Conservation (phyloP, 345 rosid species). For the Citrus cavaleriei region DNA sequence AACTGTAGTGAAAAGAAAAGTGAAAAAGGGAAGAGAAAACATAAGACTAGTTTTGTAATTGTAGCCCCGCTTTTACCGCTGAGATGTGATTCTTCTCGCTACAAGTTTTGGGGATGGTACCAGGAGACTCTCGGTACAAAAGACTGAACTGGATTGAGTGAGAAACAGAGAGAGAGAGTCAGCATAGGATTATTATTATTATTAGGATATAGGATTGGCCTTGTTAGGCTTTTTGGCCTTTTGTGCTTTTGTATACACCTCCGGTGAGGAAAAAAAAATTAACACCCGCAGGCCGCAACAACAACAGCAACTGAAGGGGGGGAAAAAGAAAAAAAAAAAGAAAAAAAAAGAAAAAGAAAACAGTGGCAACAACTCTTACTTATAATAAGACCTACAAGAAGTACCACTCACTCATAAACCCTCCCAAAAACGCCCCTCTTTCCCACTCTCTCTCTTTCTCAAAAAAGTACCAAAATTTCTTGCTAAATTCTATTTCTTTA, state of each 20-base stretch:
- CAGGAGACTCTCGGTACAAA: constrained; percentile 4
- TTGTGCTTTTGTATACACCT: constrained; percentile 32
- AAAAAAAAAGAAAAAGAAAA: not conserved
- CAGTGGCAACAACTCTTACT: constrained; percentile 12
- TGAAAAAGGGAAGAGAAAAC: not conserved
- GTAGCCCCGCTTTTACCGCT: constrained; percentile 22
- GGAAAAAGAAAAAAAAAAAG: not conserved
- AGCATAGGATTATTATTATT: not conserved
- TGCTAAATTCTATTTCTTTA: not conserved
- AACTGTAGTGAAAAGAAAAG: too few relatives aligned
- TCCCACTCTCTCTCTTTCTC: not conserved
- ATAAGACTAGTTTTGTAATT: not conserved
- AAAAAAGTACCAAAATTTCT: not conserved
- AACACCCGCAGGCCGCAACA: not conserved
- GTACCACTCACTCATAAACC: constrained; percentile 22
- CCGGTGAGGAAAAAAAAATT: not conserved
- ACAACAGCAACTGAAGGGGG: too few relatives aligned
- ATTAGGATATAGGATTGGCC: too few relatives aligned
- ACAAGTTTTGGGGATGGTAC: not conserved
- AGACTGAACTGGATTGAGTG: constrained; percentile 8
- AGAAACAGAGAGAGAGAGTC: too few relatives aligned
- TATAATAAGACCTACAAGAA: constrained; percentile 26
- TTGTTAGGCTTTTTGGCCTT: constrained; percentile 36
- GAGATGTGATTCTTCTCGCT: not conserved
- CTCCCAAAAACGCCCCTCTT: constrained; percentile 11